Evolutionary conservation across 2,329 filamentous ascomycete species (phyloP).

Genomic region (Peltaster fructicola): DNA sequence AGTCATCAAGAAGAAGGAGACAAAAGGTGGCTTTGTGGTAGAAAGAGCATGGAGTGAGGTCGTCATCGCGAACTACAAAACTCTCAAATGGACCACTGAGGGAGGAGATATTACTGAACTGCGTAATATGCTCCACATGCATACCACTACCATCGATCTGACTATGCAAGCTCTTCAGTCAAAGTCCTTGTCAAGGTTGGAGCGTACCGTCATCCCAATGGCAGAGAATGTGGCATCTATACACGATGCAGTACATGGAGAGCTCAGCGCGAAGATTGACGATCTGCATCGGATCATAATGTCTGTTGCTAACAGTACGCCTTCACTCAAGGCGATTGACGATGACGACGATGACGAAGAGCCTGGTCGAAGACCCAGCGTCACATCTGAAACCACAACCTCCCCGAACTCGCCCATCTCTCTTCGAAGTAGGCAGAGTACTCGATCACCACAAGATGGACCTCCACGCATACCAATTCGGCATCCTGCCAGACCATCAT

Average conservation of each 20-base stretch:
- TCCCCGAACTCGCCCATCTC: too few relatives aligned
- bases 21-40: constrained; percentile 22
- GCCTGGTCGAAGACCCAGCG: too few relatives aligned
- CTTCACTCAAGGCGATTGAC: constrained; percentile 6
- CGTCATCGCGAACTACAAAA: constrained; percentile 24
- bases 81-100: constrained; percentile 29
- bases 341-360: too few relatives aligned
- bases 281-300: constrained; percentile 15
- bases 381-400: too few relatives aligned
- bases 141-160: constrained; percentile 23
- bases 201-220: constrained; percentile 17
- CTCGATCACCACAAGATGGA: constrained; percentile 3
- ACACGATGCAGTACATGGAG: constrained; percentile 12
- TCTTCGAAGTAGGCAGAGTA: too few relatives aligned
- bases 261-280: constrained; percentile 13
- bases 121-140: constrained; percentile 24
- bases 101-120: constrained; percentile 24
- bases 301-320: constrained; percentile 11
- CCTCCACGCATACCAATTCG: constrained; percentile 4
- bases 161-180: constrained; percentile 27
- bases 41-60: constrained; percentile 28
- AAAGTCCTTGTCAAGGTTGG: constrained; percentile 18
- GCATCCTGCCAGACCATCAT: constrained; percentile 3
- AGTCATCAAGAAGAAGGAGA: constrained; percentile 24
- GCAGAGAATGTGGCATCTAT: constrained; percentile 16